Percentiles rank a stretch among this genome's conserved stretches.
These are phyloP conservation scores for Pseudomassariella vexata DNA, from an alignment of 2,329 filamentous ascomycete genomes.

Conservation along the genomic window DNA sequence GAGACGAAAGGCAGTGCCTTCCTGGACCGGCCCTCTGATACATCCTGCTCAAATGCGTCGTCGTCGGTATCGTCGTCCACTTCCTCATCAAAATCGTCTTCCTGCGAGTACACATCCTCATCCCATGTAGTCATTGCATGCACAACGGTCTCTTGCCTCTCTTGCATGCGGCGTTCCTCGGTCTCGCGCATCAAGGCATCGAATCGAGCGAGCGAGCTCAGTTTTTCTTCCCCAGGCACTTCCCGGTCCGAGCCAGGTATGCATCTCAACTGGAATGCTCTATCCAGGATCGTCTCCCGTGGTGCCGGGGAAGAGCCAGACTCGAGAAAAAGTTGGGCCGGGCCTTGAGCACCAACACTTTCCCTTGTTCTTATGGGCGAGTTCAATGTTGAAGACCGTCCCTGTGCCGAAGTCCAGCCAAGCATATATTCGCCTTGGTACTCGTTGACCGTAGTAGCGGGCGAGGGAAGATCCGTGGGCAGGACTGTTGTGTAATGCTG, in stretches of 20 bases:
- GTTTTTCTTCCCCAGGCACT: conserved; percentile 52
- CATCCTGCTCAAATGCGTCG: conserved; percentile 26
- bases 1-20: conserved; percentile 42
- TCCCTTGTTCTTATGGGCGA: conserved; percentile 50
- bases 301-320: conserved; percentile 47
- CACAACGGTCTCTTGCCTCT: conserved; percentile 26
- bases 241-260: conserved; percentile 55
- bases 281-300: conserved; percentile 61
- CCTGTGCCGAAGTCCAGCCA: conserved; percentile 55
- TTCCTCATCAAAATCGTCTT: conserved; percentile 32
- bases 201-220: conserved; percentile 60
- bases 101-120: conserved; percentile 37
- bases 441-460: conserved; percentile 45
- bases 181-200: conserved; percentile 60
- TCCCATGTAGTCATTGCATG: conserved; percentile 46
- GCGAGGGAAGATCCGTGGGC: conserved; percentile 51
- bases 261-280: conserved; percentile 57
- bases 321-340: conserved; percentile 27
- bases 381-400: conserved; percentile 50
- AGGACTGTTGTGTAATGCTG: conserved; percentile 47
- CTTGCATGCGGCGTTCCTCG: conserved; percentile 43
- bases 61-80: conserved; percentile 33
- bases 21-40: conserved; percentile 16
- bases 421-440: conserved; percentile 53
- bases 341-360: conserved; percentile 47